These are phyloP conservation scores for Fusarium sp. DNA, from an alignment of 2,329 filamentous ascomycete genomes.

Conservation along the genomic window DNA sequence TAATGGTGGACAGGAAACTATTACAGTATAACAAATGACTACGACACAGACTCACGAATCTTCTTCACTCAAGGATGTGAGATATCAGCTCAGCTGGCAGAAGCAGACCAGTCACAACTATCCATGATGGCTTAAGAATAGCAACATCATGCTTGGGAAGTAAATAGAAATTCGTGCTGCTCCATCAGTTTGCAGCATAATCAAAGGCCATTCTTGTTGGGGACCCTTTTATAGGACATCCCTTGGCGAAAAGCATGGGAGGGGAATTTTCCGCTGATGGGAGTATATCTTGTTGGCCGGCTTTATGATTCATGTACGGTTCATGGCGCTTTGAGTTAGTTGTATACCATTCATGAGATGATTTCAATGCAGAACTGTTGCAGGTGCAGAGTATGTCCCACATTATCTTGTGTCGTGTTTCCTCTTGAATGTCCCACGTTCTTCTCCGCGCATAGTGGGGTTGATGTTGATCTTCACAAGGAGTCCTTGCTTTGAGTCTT, in stretches of 20 bases:
- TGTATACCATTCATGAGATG: constrained; percentile 41
- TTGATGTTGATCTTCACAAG: constrained; percentile 34
- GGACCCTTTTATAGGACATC: background rate
- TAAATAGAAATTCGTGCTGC: background rate
- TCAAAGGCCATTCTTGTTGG: constrained; percentile 13
- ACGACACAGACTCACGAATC: constrained; percentile 76
- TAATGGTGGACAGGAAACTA: constrained; percentile 78
- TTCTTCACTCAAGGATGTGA: constrained; percentile 95
- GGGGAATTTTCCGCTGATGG: constrained; percentile 12
- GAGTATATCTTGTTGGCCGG: constrained; percentile 14
- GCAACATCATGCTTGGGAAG: background rate
- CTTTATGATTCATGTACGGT: constrained; percentile 42
- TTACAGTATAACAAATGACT: constrained; percentile 89
- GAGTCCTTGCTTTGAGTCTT: background rate
- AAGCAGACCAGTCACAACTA: constrained; percentile 37
- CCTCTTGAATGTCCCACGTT: background rate
- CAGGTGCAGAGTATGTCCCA: background rate
- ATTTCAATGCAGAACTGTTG: constrained; percentile 16
- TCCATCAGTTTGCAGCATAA: background rate
- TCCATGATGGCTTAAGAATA: constrained; percentile 35
- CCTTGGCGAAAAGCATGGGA: constrained; percentile 4
- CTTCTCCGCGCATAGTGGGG: constrained; percentile 10
- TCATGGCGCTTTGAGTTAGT: constrained; percentile 28
- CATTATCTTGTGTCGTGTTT: background rate
- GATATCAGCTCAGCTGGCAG: constrained; percentile 48